Percentiles rank a stretch among this genome's conserved stretches.
phyloP scores from a whole-genome alignment of 768 basidiomycete genomes.

The Obba rivulosa region DNA sequence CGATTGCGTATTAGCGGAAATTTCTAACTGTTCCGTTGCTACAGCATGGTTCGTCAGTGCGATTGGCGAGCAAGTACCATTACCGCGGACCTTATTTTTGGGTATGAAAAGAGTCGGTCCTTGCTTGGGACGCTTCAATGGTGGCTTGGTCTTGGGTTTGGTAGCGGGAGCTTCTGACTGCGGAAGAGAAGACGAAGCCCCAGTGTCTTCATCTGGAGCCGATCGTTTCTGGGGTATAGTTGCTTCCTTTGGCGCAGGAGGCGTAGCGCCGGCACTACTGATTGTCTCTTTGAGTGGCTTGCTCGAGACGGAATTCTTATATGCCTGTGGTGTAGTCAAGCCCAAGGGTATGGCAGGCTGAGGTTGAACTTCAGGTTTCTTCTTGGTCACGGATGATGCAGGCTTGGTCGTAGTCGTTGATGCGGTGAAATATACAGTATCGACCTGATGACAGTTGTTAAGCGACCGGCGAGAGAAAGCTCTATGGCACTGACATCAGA shows the following conservation, averaged over 20 bases:
- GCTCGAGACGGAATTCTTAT: background rate
- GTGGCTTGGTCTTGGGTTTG: constrained; percentile 21
- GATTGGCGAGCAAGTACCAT: background rate
- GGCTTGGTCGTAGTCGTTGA: constrained; percentile 6
- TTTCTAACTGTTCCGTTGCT: no score
- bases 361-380: constrained; percentile 6
- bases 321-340: constrained; percentile 9
- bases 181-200: constrained; percentile 2
- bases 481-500: constrained; percentile 46
- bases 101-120: constrained; percentile 56
- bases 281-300: background rate
- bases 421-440: constrained; percentile 10
- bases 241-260: constrained; percentile 12
- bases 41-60: no score
- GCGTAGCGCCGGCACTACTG: constrained; percentile 3
- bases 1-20: no score
- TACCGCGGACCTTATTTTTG: constrained; percentile 32
- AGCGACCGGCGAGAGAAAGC: background rate
- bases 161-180: constrained; percentile 13
- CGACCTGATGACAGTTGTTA: constrained; percentile 1
- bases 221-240: constrained; percentile 12
- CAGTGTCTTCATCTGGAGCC: constrained; percentile 5
- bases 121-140: constrained; percentile 35
- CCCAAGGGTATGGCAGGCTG: constrained; percentile 9
- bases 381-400: background rate